Conservation (phyloP, 1,284 basidiomycete species). For the Retiboletus flavoniger region DNA sequence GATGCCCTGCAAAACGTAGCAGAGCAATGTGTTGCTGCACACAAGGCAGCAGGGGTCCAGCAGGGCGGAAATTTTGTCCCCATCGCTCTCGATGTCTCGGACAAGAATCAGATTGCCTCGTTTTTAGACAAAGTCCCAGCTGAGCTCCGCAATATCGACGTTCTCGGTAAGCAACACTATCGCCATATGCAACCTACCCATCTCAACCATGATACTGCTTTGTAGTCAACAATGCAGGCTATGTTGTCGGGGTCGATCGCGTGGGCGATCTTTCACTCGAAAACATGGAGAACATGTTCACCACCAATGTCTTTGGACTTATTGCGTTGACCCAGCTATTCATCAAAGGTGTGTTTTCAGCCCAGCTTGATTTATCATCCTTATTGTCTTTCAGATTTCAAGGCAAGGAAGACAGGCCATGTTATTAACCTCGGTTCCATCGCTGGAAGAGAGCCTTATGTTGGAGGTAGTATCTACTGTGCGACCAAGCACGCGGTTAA, state of each 20-base stretch:
- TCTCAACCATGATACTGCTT: neutral
- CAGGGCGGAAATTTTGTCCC: conserved; percentile 69
- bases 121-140: conserved; percentile 69
- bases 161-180: conserved; percentile 55
- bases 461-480: conserved; percentile 80
- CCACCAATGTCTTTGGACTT: conserved; percentile 89
- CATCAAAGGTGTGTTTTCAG: conserved; percentile 54
- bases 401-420: conserved; percentile 82
- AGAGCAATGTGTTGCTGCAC: conserved; percentile 64
- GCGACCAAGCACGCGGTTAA: conserved; percentile 89
- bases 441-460: conserved; percentile 89
- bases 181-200: neutral
- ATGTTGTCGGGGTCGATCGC: conserved; percentile 79
- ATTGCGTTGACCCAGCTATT: conserved; percentile 82
- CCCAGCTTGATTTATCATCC: neutral
- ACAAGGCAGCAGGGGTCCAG: conserved; percentile 68
- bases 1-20: conserved; percentile 66
- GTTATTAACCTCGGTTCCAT: conserved; percentile 96
- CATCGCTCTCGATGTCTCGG: conserved; percentile 73
- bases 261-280: conserved; percentile 76
- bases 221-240: conserved; percentile 85
- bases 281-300: conserved; percentile 87
- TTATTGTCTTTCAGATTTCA: conserved; percentile 67
- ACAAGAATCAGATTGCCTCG: conserved; percentile 63
- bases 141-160: conserved; percentile 67